Evolutionary conservation across 495 filamentous ascomycete species (phyloP), one percentile per base, ranked within the genome.

Genomic region (Aspergillus indologenus): DNA sequence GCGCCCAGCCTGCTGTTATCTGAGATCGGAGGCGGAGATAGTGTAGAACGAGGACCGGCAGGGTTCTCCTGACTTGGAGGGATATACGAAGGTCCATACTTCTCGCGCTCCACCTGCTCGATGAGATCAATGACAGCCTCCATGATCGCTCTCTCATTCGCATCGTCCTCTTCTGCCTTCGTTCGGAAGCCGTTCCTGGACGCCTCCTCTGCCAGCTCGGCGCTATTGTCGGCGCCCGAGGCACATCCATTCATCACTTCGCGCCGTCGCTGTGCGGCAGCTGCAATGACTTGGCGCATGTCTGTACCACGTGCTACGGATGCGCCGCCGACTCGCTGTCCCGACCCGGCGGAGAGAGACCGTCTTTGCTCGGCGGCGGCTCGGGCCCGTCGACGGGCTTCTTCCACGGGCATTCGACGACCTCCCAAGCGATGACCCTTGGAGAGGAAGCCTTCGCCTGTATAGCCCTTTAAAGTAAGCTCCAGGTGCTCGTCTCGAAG

Each of bases 121-220:
- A 95, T 87, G 11, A 98, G 73, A 54, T 98, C 93, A 74, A 89
- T 91, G 23, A 93, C 82, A 0, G 91, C 93, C 62, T 91, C 84
- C 57, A 90, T 81, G 62, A 96, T 96, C n/a, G 93, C 92, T 19
- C 82, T 80, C 47, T 97, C 90, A 60, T 96, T 93, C 1, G 90
- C 93, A 62, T 91, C 87, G 53, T 96, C 92, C 64, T 94, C 90
- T 64, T 95, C 90, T 0, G 90, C 90, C 67, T 91, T 81, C 0
- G 93, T 96, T 43, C 81, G 77, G 77, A 94, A 91, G 0, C 91
- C 90, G 63, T 87, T 88, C 47, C 76, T 72, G 5, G 83, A 85
- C 7, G 89, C 88, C 61, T 87, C 81, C 56, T 91, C 84, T 2
- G 87, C 87, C 47, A 90, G 83, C 24, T 83, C 76, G 20, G 70